Evolutionary conservation across 371 early-diverging fungal species (phyloP).

Genomic region (Rhizopus microsporus): DNA sequence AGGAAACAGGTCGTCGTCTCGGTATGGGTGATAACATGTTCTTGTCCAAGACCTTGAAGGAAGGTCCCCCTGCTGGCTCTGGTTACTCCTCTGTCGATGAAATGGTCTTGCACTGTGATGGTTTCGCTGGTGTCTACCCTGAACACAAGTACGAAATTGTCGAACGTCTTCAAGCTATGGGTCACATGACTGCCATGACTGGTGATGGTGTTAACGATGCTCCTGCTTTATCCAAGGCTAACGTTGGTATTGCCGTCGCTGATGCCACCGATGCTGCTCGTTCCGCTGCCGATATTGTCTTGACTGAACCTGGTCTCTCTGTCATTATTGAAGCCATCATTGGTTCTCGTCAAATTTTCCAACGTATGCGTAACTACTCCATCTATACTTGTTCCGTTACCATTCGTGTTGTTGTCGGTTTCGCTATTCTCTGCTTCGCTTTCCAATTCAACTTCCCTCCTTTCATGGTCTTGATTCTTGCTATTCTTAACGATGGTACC

Average conservation of each 20-base stretch:
- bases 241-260: slow-evolving; percentile 85
- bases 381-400: slow-evolving; percentile 68
- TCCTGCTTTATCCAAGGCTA: slow-evolving; percentile 88
- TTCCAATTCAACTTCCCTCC: slow-evolving; percentile 67
- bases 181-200: slow-evolving; percentile 88
- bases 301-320: slow-evolving; percentile 78
- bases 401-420: slow-evolving; percentile 66
- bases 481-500: slow-evolving; percentile 65
- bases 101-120: slow-evolving; percentile 76
- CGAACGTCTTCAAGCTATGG: slow-evolving; percentile 82
- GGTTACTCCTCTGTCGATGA: slow-evolving; percentile 82
- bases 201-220: slow-evolving; percentile 98
- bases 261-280: slow-evolving; percentile 80
- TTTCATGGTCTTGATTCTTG: slow-evolving; percentile 66
- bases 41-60: slow-evolving; percentile 75
- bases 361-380: slow-evolving; percentile 70
- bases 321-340: slow-evolving; percentile 72
- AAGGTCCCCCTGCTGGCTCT: slow-evolving; percentile 66
- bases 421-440: slow-evolving; percentile 58
- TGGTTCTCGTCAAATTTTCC: slow-evolving; percentile 72
- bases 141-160: slow-evolving; percentile 96
- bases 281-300: slow-evolving; percentile 78
- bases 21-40: slow-evolving; percentile 78
- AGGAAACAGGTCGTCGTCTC: slow-evolving; percentile 80
- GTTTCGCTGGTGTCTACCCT: slow-evolving; percentile 92